Evolutionary conservation across 805 yeast species (phyloP).

Genomic region (Kazachstania bromeliacearum): DNA sequence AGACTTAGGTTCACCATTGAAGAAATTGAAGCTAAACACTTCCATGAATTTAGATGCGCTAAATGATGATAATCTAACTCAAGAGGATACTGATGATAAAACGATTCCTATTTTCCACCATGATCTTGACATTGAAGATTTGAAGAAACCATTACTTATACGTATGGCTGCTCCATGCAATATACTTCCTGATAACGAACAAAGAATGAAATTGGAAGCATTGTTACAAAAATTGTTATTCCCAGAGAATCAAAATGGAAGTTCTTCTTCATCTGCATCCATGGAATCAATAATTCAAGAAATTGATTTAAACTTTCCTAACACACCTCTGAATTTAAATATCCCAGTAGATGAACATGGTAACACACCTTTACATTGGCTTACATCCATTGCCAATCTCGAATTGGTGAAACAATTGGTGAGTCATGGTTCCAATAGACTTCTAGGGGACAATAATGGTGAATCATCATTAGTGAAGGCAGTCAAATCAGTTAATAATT

Average conservation of each 20-base stretch:
- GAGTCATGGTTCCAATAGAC: conserved; percentile 53
- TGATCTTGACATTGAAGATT: conserved; percentile 9
- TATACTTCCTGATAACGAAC: conserved; percentile 10
- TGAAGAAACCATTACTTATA: conserved; percentile 7
- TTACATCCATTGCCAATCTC: conserved; percentile 78
- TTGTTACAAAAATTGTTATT: conserved; percentile 25
- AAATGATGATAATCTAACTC: background rate
- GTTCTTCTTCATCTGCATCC: conserved; percentile 1
- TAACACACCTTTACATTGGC: conserved; percentile 92
- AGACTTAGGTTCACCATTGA: conserved; percentile 23
- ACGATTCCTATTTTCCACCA: conserved; percentile 12
- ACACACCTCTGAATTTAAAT: conserved; percentile 44
- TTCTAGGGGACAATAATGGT: conserved; percentile 67
- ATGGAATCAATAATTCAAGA: conserved; percentile 19
- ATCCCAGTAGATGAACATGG: conserved; percentile 90
- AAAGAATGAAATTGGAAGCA: conserved; percentile 24
- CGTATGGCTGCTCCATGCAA: conserved; percentile 1
- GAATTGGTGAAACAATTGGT: conserved; percentile 62
- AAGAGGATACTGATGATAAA: background rate
- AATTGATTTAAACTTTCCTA: conserved; percentile 19
- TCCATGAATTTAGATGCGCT: conserved; percentile 1
- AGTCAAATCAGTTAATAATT: conserved; percentile 61
- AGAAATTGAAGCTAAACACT: conserved; percentile 14
- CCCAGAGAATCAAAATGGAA: conserved; percentile 10
- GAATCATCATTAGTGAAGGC: conserved; percentile 83